Percentiles rank a stretch among this genome's conserved stretches.
Evolutionary conservation across 2,329 filamentous ascomycete genomes (phyloP).

Genomic region (Phoma herbarum): DNA sequence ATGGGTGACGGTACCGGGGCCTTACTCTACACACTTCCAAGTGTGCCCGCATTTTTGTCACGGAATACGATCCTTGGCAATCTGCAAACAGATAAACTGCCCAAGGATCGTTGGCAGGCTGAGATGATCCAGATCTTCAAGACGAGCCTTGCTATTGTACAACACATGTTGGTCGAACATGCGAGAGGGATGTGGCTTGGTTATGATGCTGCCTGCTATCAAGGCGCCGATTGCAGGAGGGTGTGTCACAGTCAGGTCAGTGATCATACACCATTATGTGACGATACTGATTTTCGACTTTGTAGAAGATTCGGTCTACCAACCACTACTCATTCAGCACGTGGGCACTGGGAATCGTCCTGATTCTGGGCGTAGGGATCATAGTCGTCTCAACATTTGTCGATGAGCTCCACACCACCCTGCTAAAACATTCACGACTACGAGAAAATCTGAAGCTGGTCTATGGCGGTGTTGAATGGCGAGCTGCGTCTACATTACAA

Average conservation of each 20-base stretch:
- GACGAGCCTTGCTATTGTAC: neutral
- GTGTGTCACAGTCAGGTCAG: neutral
- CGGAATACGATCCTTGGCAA: neutral
- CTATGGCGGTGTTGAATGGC: conserved; percentile 28
- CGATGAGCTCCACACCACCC: neutral
- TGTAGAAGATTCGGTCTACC: neutral
- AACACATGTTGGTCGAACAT: neutral
- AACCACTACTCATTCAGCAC: neutral
- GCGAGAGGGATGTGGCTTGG: neutral
- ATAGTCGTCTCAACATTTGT: neutral
- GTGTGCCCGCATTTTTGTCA: neutral
- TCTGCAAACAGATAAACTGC: neutral
- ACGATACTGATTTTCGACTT: neutral
- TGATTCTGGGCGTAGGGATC: neutral
- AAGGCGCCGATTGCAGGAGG: neutral
- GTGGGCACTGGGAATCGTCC: neutral
- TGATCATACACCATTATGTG: neutral
- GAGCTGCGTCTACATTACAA: conserved; percentile 27
- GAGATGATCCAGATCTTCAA: neutral
- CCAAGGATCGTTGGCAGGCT: neutral
- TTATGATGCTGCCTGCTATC: neutral
- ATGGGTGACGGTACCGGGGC: neutral
- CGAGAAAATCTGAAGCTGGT: neutral
- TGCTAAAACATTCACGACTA: neutral
- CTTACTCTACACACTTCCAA: neutral